phyloP scores from a whole-genome alignment of 1,139 yeast genomes.

The Kodamaea anthophila region DNA sequence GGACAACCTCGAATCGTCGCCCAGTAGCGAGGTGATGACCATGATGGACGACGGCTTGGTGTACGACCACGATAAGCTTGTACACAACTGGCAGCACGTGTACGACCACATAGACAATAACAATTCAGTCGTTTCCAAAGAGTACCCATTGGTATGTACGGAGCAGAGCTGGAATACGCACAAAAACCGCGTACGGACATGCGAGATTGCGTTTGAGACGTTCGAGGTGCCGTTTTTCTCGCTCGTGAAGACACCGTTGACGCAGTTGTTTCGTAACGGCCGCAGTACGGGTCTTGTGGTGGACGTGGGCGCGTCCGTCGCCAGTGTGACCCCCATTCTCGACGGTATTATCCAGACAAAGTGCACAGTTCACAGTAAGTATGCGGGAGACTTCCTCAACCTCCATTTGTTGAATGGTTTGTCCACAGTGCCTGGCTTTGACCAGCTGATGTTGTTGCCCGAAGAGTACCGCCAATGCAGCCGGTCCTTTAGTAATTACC shows the following conservation, averaged over 20 bases:
- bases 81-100: slow-evolving; percentile 54
- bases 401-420: slow-evolving; percentile 44
- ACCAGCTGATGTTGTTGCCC: slow-evolving; percentile 26
- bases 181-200: slow-evolving; percentile 44
- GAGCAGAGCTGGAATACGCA: slow-evolving; percentile 59
- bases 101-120: slow-evolving; percentile 44
- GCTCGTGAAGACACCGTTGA: slow-evolving; percentile 62
- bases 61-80: slow-evolving; percentile 59
- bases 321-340: slow-evolving; percentile 62
- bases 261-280: slow-evolving; percentile 65
- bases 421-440: slow-evolving; percentile 19
- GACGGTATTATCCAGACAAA: slow-evolving; percentile 64
- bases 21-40: slow-evolving; percentile 52
- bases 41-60: slow-evolving; percentile 59
- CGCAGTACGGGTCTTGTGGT: slow-evolving; percentile 62
- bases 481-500: slow-evolving; percentile 44
- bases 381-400: slow-evolving; percentile 66
- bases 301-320: slow-evolving; percentile 58
- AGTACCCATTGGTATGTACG: slow-evolving; percentile 59
- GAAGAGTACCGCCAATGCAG: slow-evolving; percentile 19
- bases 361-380: slow-evolving; percentile 54
- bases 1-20: slow-evolving; percentile 47
- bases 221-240: slow-evolving; percentile 63
- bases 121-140: slow-evolving; percentile 40
- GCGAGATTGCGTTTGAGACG: slow-evolving; percentile 60